These are phyloP conservation scores for Penicillium simplicissimum DNA, from an alignment of 495 filamentous ascomycete species.

Conservation along the genomic window DNA sequence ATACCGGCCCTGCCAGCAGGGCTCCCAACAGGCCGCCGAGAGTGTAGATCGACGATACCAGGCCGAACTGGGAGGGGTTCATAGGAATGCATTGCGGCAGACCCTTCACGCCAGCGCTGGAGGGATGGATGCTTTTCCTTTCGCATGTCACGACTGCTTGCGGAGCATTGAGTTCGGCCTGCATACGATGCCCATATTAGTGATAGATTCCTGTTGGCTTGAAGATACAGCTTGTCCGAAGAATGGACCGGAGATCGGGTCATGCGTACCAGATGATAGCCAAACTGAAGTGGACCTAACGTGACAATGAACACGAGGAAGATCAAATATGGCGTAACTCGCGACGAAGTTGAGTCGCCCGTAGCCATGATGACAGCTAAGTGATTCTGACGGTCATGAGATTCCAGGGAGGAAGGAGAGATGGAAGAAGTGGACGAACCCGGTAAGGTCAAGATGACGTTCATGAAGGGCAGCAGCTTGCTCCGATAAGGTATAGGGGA, in stretches of 20 bases:
- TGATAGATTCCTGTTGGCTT: background rate
- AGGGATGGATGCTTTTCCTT: slow-evolving; percentile 55
- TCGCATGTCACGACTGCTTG: slow-evolving; percentile 85
- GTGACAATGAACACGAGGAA: slow-evolving; percentile 64
- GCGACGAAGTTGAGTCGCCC: slow-evolving; percentile 20
- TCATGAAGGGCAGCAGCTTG: background rate
- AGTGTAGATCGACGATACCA: slow-evolving; percentile 88
- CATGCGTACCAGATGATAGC: slow-evolving; percentile 78
- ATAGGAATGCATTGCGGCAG: slow-evolving; percentile 82
- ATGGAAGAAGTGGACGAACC: background rate
- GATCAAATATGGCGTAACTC: slow-evolving; percentile 62
- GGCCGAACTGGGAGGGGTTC: slow-evolving; percentile 71
- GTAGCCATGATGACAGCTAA: slow-evolving; percentile 21
- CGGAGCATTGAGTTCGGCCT: slow-evolving; percentile 95
- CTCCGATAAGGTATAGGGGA: background rate
- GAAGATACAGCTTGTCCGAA: background rate
- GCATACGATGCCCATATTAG: slow-evolving; percentile 1
- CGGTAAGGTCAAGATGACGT: background rate
- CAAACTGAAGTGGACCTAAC: slow-evolving; percentile 86
- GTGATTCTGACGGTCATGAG: background rate
- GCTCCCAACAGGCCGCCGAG: slow-evolving; percentile 86
- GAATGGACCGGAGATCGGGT: background rate
- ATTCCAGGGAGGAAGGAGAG: background rate
- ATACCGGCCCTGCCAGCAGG: slow-evolving; percentile 69
- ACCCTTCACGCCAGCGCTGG: slow-evolving; percentile 26